Evolutionary conservation across 2,329 filamentous ascomycete species (phyloP), one percentile per base, ranked within the genome.

Genomic region (Huntiella moniliformis): DNA sequence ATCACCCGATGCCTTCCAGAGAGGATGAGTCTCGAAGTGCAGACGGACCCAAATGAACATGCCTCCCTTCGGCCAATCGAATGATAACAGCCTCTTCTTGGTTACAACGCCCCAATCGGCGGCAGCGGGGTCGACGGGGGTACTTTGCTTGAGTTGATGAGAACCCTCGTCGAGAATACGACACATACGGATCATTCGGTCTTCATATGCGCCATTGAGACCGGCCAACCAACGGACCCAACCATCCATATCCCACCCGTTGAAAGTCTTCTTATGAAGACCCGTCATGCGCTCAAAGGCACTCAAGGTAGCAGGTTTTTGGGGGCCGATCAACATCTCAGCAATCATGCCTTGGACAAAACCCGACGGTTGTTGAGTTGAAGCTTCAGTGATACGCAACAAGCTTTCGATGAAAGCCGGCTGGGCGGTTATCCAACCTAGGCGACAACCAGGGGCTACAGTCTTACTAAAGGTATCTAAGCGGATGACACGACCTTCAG

Each of bases 391-490:
- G 54, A 92, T 80, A 46, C 63, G 58, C 33, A 66, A 52, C 38
- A 91, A 64, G 5, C 82, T 75, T 60, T 92, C 83, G 40, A 86
- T 68, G 41, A 95, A 65, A 1, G 66, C 75, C 1, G 86, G 85
- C 56, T 92, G 82, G 0, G 82, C 79, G 0, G 87, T 93, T 52
- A 94, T 77, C 84, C 86, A 95, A 36, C 88, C 88, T 1, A 95
- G 66, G 28, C 88, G 77, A 57, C 84, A 92, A 2, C 88, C 88
- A 0, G 88, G 88, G 0, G 86, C 86, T 13, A 94, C 73, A 0
- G 84, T 92, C 64, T 96, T 95, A 56, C 82, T 91, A 60, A 95
- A 95, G 1, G 87, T 94, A 60, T 95, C 88, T 3, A 95, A 70
- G 40, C 87, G 79, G 48, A 95, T 71, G 37, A 95, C 87, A 33